These are phyloP conservation scores for Sugiyamaella americana DNA, from an alignment of 805 yeast genomes.

Conservation along the genomic window DNA sequence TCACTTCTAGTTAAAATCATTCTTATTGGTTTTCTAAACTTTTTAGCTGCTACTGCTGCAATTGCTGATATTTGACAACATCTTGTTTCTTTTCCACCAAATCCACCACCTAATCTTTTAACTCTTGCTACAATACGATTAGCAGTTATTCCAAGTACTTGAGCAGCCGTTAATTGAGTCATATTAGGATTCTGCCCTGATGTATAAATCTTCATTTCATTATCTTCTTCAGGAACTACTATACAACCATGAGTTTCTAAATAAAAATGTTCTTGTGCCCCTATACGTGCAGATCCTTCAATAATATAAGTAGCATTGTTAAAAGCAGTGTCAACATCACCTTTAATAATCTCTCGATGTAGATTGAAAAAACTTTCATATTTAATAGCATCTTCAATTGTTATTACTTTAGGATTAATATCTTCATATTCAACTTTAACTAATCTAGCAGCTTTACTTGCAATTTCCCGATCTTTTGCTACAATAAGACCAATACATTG, in stretches of 20 bases:
- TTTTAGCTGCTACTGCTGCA: slow-evolving; percentile 40
- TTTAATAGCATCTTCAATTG: slow-evolving; percentile 41
- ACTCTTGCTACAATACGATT: slow-evolving; percentile 37
- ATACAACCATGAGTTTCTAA: slow-evolving; percentile 43
- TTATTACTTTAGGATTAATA: slow-evolving; percentile 32
- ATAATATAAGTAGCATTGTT: slow-evolving; percentile 30
- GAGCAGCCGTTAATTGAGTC: slow-evolving; percentile 40
- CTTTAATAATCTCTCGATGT: slow-evolving; percentile 33
- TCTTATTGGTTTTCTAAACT: slow-evolving; percentile 39
- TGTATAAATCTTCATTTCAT: slow-evolving; percentile 40
- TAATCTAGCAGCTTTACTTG: slow-evolving; percentile 38
- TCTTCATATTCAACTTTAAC: slow-evolving; percentile 42
- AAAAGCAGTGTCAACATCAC: slow-evolving; percentile 39
- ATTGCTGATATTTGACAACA: slow-evolving; percentile 36
- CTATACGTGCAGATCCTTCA: slow-evolving; percentile 37
- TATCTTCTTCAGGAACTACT: slow-evolving; percentile 42
- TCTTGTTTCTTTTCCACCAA: slow-evolving; percentile 46
- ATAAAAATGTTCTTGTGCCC: slow-evolving; percentile 47
- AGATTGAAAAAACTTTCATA: slow-evolving; percentile 37
- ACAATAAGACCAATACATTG: slow-evolving; percentile 41
- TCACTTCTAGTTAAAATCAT: slow-evolving; percentile 38
- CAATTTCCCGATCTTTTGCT: slow-evolving; percentile 37
- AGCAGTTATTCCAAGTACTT: slow-evolving; percentile 40
- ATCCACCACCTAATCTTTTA: slow-evolving; percentile 45
- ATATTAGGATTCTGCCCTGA: slow-evolving; percentile 43